A percentile compares a stretch with the other conserved stretches of the same genome.
These are phyloP conservation scores for Juglanconis oblonga DNA, from an alignment of 2,329 filamentous ascomycete genomes.

Conservation along the genomic window DNA sequence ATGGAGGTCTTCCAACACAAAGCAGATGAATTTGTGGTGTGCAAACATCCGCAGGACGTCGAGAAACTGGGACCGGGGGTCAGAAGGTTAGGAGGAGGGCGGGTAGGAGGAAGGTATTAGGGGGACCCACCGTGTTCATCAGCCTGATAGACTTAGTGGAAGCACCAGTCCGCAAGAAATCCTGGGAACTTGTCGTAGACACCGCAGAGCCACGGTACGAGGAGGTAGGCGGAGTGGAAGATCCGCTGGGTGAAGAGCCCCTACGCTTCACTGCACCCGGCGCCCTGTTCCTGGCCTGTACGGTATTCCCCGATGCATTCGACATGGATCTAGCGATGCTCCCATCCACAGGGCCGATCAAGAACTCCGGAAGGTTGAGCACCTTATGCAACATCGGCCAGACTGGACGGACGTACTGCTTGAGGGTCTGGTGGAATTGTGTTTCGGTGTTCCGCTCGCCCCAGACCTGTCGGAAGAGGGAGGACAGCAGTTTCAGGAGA, in stretches of 20 bases:
- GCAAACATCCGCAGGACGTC: constrained; percentile 82
- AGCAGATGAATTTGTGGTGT: constrained; percentile 80
- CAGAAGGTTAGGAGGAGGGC: not conserved
- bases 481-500: constrained; percentile 61
- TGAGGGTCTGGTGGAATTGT: constrained; percentile 58
- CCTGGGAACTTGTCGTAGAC: constrained; percentile 52
- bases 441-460: constrained; percentile 65
- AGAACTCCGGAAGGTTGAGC: constrained; percentile 67
- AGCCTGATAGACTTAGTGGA: constrained; percentile 68
- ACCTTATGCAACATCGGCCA: constrained; percentile 58
- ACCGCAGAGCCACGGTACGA: constrained; percentile 34
- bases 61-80: constrained; percentile 49
- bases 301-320: constrained; percentile 31
- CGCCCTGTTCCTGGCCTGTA: constrained; percentile 22
- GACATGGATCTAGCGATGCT: constrained; percentile 34
- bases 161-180: constrained; percentile 56
- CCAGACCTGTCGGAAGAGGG: constrained; percentile 65
- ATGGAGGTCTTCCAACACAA: constrained; percentile 86
- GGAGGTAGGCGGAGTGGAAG: constrained; percentile 31
- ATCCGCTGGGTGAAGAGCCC: constrained; percentile 44
- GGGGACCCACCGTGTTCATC: constrained; percentile 63
- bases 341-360: constrained; percentile 50
- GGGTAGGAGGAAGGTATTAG: not conserved
- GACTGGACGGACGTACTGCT: constrained; percentile 60
- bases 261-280: constrained; percentile 36